Conservation (phyloP, 257 asterid genomes). For the Orobanche coerulescens region DNA sequence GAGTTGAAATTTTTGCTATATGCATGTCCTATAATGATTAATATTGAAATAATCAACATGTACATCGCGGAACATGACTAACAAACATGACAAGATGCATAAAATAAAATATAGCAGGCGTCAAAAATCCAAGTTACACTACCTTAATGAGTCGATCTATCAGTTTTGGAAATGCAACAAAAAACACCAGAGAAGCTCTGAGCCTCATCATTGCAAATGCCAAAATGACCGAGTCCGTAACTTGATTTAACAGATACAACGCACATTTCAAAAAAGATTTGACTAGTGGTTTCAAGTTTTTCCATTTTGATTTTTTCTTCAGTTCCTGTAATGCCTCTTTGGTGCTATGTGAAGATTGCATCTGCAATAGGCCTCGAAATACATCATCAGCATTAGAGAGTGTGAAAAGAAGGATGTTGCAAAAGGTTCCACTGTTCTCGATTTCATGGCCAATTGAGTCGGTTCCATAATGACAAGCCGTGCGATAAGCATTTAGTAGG, state of each 20-base stretch:
- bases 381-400: conserved; percentile 65
- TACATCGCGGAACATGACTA: too few relatives aligned
- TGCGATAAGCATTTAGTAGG: conserved; percentile 83
- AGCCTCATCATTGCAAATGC: conserved; percentile 57
- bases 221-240: conserved; percentile 65
- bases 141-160: conserved; percentile 71
- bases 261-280: conserved; percentile 84
- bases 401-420: conserved; percentile 46
- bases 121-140: conserved; percentile 10
- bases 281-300: conserved; percentile 50
- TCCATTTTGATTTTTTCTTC: conserved; percentile 54
- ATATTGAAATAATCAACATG: too few relatives aligned
- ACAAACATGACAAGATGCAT: not conserved
- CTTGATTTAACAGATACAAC: conserved; percentile 67
- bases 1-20: too few relatives aligned
- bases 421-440: conserved; percentile 59
- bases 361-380: conserved; percentile 51
- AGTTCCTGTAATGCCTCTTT: conserved; percentile 49
- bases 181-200: conserved; percentile 56
- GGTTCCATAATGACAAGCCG: conserved; percentile 87
- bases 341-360: conserved; percentile 42
- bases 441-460: conserved; percentile 49
- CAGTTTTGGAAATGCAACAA: conserved; percentile 68
- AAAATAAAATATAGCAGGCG: not conserved
- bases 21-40: too few relatives aligned